Evolutionary conservation across 306 rosid genomes (phyloP), one percentile per base, ranked within the genome.

Genomic region (Spatholobus suberectus): DNA sequence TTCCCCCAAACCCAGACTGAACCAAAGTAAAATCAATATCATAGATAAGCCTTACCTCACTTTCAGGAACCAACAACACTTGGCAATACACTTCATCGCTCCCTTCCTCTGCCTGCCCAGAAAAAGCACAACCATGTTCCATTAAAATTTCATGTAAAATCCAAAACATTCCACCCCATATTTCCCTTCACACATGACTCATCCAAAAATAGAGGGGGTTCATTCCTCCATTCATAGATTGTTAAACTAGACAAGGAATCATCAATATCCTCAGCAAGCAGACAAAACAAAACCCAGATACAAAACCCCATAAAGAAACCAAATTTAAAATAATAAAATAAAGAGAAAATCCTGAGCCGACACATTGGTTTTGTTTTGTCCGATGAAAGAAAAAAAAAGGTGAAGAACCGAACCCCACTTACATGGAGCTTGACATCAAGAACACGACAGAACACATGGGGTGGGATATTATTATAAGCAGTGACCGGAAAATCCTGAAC

Each of bases 371-470:
- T 49, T 27, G 67, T 15, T 23, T 14, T 43, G 44, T 77, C 47
- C 49, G 5, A 12, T n/a, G 57, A 8, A 70, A 29, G 18, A 29
- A 29, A 18, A 7, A 27, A 66, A 49, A 54, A 43, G 8, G 72
- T 17, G 57, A 4, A 23, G 37, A 18, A 43, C 32, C 11, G 41
- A 26, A 77, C 1, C 40, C 52, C 90, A 52, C 91, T 82, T 73
- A 96, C 99, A 84, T 91, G 99, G 74, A 94, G 99, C 89, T 94
- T 93, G 69, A 96, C 97, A 86, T 96, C 97, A 37, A 89, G 79
- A 75, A 96, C 98, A 4, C 99, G 97, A 88, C 99, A 96, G 89
- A 90, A 90, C 57, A 96, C 90, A 87, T 96, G 98, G 69, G 98
- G 78, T 46, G 97, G 93, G 65, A 96, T 90, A 80, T 91, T 91